Conservation (phyloP, 83 land plant species). For the Picea abies region DNA sequence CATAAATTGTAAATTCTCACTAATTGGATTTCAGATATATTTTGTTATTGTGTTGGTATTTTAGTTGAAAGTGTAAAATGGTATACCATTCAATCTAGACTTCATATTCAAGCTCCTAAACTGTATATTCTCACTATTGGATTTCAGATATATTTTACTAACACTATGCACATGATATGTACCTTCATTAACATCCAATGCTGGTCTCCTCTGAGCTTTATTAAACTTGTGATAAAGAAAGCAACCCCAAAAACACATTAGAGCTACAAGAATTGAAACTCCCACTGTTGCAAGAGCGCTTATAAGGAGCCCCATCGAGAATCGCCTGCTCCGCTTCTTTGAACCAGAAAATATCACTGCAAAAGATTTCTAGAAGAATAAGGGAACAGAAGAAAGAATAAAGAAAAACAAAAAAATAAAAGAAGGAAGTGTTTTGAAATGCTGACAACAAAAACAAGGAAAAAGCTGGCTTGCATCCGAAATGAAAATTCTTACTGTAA, state of each 20-base stretch:
- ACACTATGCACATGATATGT: constrained; percentile 1
- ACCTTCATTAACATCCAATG: constrained; percentile 77
- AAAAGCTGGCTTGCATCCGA: too few relatives aligned
- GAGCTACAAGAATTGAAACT: constrained; percentile 75
- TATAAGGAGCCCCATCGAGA: constrained; percentile 67
- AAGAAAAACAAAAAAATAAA: not conserved
- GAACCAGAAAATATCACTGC: not conserved
- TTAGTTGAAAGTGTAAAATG: not conserved
- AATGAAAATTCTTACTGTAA: too few relatives aligned
- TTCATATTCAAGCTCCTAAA: not conserved
- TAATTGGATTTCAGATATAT: not conserved
- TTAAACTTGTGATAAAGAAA: constrained; percentile 74
- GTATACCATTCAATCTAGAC: not conserved
- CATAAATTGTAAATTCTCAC: not conserved
- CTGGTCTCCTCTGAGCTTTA: constrained; percentile 41
- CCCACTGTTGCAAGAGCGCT: constrained; percentile 90
- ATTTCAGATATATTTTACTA: not conserved
- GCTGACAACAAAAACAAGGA: too few relatives aligned
- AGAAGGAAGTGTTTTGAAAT: not conserved
- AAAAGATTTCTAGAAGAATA: not conserved
- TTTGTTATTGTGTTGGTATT: not conserved
- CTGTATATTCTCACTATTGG: not conserved
- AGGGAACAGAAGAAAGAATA: not conserved
- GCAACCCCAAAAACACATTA: constrained; percentile 93
- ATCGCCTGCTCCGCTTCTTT: constrained; percentile 34